Conservation (phyloP, 768 basidiomycete genomes). For the Pleurotus platypus region DNA sequence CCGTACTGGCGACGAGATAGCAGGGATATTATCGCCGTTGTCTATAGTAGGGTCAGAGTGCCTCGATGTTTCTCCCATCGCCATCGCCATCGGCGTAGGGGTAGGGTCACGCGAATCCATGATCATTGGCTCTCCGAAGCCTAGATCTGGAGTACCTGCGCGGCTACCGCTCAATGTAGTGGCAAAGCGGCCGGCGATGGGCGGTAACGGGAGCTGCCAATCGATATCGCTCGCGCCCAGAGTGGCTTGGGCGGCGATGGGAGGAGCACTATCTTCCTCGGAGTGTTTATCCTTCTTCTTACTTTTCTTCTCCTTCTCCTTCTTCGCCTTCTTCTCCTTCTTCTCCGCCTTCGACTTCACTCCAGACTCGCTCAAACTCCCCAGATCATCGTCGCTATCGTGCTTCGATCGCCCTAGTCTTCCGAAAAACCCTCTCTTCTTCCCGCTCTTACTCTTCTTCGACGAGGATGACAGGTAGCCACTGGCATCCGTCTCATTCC, state of each 20-base stretch:
- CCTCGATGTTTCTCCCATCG: neutral
- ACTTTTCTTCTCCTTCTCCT: conserved; percentile 20
- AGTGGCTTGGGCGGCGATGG: no score
- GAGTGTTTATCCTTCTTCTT: conserved; percentile 12
- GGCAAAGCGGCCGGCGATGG: conserved; percentile 46
- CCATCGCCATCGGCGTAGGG: neutral
- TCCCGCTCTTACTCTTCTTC: conserved; percentile 4
- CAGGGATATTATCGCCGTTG: no score
- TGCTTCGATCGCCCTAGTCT: conserved; percentile 24
- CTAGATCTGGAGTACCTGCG: neutral
- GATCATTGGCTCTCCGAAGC: neutral
- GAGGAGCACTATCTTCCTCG: conserved; percentile 3
- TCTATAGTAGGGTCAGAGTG: no score
- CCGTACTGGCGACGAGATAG: no score
- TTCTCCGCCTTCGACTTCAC: conserved; percentile 15
- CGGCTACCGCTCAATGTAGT: conserved; percentile 22
- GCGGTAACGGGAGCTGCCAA: conserved; percentile 24
- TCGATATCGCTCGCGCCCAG: conserved; percentile 21
- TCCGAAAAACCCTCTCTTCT: conserved; percentile 3
- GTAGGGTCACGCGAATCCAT: neutral
- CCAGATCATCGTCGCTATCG: conserved; percentile 21
- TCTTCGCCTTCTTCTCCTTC: conserved; percentile 23
- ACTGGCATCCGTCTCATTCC: conserved; percentile 3
- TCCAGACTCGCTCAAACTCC: conserved; percentile 26
- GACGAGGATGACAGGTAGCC: conserved; percentile 1